Conservation (phyloP, 306 rosid genomes). For the Cotoneaster glaucophyllus region DNA sequence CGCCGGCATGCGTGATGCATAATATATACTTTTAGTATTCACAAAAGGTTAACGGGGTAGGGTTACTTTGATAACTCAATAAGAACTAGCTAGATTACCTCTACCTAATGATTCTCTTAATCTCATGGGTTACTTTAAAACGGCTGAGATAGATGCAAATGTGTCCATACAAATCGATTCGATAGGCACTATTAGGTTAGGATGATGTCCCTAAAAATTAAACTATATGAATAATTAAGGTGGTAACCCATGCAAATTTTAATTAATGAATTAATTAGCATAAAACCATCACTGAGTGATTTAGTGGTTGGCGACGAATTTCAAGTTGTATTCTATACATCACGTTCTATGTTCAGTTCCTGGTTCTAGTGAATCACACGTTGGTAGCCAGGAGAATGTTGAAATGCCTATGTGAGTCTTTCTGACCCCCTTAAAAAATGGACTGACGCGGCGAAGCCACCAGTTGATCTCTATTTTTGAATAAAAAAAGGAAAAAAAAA, state of each 20-base stretch:
- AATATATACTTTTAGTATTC: not conserved
- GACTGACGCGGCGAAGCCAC: rapidly evolving
- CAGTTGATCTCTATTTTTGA: too few species aligned
- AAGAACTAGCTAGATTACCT: not conserved
- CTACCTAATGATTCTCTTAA: not conserved
- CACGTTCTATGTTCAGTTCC: too few species aligned
- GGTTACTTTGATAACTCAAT: not conserved
- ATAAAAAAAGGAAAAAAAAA: too few species aligned
- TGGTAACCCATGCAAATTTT: not conserved
- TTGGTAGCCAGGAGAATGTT: rapidly evolving
- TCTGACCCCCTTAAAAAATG: rapidly evolving
- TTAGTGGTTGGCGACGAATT: too few species aligned
- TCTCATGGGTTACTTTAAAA: not conserved
- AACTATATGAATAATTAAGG: not conserved
- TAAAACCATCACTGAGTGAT: not conserved
- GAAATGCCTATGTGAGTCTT: too few species aligned
- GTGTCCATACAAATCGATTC: not conserved
- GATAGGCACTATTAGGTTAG: not conserved
- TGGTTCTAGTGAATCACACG: too few species aligned
- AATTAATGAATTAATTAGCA: not conserved
- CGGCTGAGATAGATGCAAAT: not conserved
- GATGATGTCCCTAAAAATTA: not conserved
- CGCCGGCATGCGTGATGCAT: not conserved
- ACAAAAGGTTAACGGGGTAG: not conserved
- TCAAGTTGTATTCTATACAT: rapidly evolving